Evolutionary conservation across 2,329 filamentous ascomycete genomes (phyloP).

Genomic region (Calonectria pteridis): DNA sequence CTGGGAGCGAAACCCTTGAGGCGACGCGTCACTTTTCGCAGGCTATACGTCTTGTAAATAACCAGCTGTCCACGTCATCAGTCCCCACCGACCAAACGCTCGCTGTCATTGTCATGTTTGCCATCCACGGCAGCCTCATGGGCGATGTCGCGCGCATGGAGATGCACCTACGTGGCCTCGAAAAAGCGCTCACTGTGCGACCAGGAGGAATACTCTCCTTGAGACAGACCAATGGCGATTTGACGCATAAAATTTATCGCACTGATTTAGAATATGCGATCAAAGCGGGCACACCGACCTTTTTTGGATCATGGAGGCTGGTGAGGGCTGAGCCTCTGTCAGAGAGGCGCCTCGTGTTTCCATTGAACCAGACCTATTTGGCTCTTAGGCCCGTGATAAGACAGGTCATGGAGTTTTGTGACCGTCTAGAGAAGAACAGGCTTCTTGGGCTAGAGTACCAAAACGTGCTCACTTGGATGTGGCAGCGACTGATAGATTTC

Average conservation of each 20-base stretch:
- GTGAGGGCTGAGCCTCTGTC: conserved; percentile 9
- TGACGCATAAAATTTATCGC: conserved; percentile 35
- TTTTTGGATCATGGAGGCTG: conserved; percentile 25
- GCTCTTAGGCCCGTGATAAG: conserved; percentile 14
- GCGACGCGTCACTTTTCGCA: conserved; percentile 39
- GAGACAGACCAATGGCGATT: conserved; percentile 22
- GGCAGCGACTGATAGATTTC: conserved; percentile 30
- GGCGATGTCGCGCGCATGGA: conserved; percentile 11
- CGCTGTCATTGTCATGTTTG: conserved; percentile 33
- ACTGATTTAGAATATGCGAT: conserved; percentile 29
- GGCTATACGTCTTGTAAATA: conserved; percentile 32
- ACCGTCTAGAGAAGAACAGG: conserved; percentile 18
- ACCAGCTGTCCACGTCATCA: conserved; percentile 16
- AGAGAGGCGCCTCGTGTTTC: neutral
- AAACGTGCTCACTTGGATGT: conserved; percentile 31
- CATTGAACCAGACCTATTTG: conserved; percentile 19
- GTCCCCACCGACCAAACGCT: conserved; percentile 32
- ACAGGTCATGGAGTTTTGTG: conserved; percentile 25
- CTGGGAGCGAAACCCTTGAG: conserved; percentile 35
- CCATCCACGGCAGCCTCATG: conserved; percentile 35
- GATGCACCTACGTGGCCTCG: conserved; percentile 33
- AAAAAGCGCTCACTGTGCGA: conserved; percentile 8
- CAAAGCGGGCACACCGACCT: conserved; percentile 16
- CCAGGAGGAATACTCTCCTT: conserved; percentile 16
- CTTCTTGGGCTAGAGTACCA: conserved; percentile 29